Conservation (phyloP, 176 grass and related monocot species). For the Bromus sterilis region DNA sequence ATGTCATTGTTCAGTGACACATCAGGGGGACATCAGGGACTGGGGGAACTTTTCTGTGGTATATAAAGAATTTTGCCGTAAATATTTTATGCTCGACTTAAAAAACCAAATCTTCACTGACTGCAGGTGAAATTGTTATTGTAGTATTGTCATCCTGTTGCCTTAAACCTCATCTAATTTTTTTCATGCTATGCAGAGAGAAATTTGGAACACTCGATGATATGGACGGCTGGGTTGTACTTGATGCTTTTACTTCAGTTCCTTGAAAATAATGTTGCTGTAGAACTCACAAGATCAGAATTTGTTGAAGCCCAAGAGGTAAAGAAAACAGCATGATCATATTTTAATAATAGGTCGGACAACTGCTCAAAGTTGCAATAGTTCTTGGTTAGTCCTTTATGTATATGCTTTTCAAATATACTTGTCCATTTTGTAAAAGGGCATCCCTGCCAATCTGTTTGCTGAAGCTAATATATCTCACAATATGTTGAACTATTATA, state of each 20-base stretch:
- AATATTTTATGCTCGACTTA: not conserved
- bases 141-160: not conserved
- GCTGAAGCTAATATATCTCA: not conserved
- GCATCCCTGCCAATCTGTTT: not conserved
- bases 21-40: not conserved
- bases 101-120: not conserved
- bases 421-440: not conserved
- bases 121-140: not conserved
- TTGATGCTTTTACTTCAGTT: slow-evolving; percentile 93
- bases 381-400: not conserved
- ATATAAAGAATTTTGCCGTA: not conserved
- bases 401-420: not conserved
- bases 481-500: not conserved
- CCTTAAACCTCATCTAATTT: not conserved
- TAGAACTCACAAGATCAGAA: slow-evolving; percentile 89
- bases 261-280: slow-evolving; percentile 81
- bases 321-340: slow-evolving; percentile 8
- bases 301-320: slow-evolving; percentile 98
- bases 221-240: slow-evolving; percentile 81
- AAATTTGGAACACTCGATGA: slow-evolving; percentile 78
- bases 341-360: not conserved
- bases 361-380: not conserved
- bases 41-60: not conserved
- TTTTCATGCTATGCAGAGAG: slow-evolving; percentile 44
- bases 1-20: not conserved